Percentiles rank a stretch among this genome's conserved stretches.
Conservation (phyloP, 2,329 filamentous ascomycete species). For the Coccinonectria pachysandricola region DNA sequence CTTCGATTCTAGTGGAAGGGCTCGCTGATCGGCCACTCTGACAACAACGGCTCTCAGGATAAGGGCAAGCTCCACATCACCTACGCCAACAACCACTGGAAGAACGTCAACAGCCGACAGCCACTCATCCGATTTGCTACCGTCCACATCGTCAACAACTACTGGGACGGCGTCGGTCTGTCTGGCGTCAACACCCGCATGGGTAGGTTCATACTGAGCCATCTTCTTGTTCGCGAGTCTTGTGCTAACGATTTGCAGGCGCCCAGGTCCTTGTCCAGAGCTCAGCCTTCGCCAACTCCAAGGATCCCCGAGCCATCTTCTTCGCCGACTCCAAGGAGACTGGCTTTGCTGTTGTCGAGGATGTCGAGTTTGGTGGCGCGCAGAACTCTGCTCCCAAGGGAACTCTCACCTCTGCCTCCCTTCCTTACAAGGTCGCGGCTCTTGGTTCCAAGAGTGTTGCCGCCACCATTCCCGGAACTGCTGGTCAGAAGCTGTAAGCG, state of each 20-base stretch:
- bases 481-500: conserved; percentile 25
- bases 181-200: conserved; percentile 45
- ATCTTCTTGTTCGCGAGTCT: no score
- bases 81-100: conserved; percentile 56
- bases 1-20: conserved; percentile 36
- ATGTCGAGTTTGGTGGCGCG: conserved; percentile 31
- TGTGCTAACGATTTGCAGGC: no score
- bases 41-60: conserved; percentile 46
- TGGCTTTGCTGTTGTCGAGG: conserved; percentile 32
- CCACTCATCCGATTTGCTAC: conserved; percentile 59
- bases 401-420: conserved; percentile 40
- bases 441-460: conserved; percentile 38
- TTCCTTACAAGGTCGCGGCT: conserved; percentile 35
- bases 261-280: conserved; percentile 49
- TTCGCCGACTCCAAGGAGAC: conserved; percentile 30
- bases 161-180: conserved; percentile 30
- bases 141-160: conserved; percentile 48
- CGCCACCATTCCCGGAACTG: conserved; percentile 27
- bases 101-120: conserved; percentile 51
- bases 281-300: conserved; percentile 35
- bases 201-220: no score
- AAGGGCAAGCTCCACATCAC: conserved; percentile 52
- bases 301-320: conserved; percentile 24
- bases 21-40: conserved; percentile 48
- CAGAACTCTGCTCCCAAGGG: conserved; percentile 32